These are phyloP conservation scores for Punctularia strigosozonata DNA, from an alignment of 768 basidiomycete species.

Conservation along the genomic window DNA sequence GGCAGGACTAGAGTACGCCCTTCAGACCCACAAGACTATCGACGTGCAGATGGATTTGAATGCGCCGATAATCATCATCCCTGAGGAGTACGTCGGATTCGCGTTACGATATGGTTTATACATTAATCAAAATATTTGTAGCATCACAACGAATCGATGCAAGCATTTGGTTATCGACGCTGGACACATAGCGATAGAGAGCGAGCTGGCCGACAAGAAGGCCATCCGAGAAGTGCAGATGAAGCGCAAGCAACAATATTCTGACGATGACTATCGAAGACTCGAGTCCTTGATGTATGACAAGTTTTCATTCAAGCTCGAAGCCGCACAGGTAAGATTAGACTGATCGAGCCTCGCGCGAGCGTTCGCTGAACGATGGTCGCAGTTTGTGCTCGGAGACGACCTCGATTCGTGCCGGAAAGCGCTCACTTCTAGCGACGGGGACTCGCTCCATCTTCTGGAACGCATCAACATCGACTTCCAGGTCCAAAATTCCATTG, in stretches of 20 bases:
- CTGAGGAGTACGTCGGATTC: slow-evolving; percentile 82
- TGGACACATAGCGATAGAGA: slow-evolving; percentile 90
- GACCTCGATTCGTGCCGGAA: slow-evolving; percentile 71
- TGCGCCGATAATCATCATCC: slow-evolving; percentile 93
- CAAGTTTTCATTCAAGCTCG: slow-evolving; percentile 66
- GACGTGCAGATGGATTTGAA: slow-evolving; percentile 96
- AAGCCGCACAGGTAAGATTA: slow-evolving; percentile 76
- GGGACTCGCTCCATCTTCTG: slow-evolving; percentile 68
- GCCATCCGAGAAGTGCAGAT: slow-evolving; percentile 65
- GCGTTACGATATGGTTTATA: neutral
- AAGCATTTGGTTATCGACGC: slow-evolving; percentile 90
- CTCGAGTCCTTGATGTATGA: slow-evolving; percentile 96
- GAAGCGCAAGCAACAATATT: slow-evolving; percentile 78
- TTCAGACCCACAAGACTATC: slow-evolving; percentile 89
- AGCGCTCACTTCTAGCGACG: slow-evolving; percentile 51
- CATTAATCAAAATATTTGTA: slow-evolving; percentile 16
- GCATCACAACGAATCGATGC: slow-evolving; percentile 65
- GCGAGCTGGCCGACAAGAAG: slow-evolving; percentile 78
- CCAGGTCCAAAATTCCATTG: slow-evolving; percentile 85
- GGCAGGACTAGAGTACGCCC: slow-evolving; percentile 85
- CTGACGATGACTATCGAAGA: slow-evolving; percentile 73
- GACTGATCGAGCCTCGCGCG: neutral
- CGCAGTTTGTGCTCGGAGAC: slow-evolving; percentile 80
- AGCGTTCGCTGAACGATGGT: slow-evolving; percentile 6
- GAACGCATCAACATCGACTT: slow-evolving; percentile 89